A percentile compares a stretch with the other conserved stretches of the same genome.
These are phyloP conservation scores for Sarocladiaceae sp. DNA, from an alignment of 2,329 filamentous ascomycete genomes.

Conservation along the genomic window DNA sequence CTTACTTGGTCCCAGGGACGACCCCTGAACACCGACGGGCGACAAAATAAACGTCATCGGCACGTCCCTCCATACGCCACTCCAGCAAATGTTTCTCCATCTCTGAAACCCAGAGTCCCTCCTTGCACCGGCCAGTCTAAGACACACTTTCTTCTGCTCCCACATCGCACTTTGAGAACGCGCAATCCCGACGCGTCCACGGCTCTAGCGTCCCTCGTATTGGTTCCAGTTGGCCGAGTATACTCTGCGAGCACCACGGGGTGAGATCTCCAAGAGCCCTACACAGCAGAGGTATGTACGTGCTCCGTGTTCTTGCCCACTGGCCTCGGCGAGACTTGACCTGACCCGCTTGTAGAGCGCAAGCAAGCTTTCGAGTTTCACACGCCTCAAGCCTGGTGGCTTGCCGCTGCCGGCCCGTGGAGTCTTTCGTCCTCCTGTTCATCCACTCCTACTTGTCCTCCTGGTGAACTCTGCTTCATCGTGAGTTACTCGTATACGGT, in stretches of 20 bases:
- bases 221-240: too few relatives aligned
- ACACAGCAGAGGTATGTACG: too few relatives aligned
- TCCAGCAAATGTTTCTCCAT: neutral
- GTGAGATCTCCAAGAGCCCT: neutral
- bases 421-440: neutral
- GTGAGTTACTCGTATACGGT: slow-evolving; percentile 20
- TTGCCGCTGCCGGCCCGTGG: neutral
- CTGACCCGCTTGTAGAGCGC: neutral
- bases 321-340: neutral
- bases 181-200: neutral
- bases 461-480: slow-evolving; percentile 19
- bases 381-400: neutral
- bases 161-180: neutral
- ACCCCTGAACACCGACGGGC: neutral
- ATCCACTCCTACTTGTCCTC: neutral
- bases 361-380: neutral
- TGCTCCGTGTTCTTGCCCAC: too few relatives aligned
- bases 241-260: neutral
- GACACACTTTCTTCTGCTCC: neutral
- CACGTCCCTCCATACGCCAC: neutral
- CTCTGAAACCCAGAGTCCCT: neutral
- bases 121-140: slow-evolving; percentile 7
- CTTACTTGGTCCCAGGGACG: neutral
- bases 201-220: neutral
- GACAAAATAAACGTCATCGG: slow-evolving; percentile 6